Conservation (phyloP, 1,284 basidiomycete genomes). For the Ceratobasidium sp. region DNA sequence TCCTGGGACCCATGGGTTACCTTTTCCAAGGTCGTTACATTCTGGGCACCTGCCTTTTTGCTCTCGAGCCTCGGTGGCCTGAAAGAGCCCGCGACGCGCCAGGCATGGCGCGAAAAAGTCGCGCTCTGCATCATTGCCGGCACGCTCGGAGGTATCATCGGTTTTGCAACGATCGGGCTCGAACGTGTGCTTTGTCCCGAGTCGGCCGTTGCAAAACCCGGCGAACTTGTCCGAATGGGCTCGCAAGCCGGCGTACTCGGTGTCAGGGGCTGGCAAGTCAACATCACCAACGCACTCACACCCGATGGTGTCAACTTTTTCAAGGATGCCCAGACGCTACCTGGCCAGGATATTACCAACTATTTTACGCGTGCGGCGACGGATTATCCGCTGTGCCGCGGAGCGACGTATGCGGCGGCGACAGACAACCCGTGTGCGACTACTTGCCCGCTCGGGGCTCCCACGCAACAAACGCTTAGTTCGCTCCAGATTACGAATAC, state of each 20-base stretch:
- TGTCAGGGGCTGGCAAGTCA: constrained; percentile 79
- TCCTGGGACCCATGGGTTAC: constrained; percentile 80
- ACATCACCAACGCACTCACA: constrained; percentile 64
- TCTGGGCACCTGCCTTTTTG: constrained; percentile 86
- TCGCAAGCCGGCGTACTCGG: constrained; percentile 69
- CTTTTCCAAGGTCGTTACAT: constrained; percentile 81
- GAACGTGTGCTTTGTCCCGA: constrained; percentile 90
- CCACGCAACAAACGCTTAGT: constrained; percentile 64
- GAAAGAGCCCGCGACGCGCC: constrained; percentile 75
- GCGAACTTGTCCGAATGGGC: constrained; percentile 72
- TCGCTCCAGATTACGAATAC: constrained; percentile 70
- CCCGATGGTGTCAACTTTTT: constrained; percentile 64
- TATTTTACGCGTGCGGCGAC: constrained; percentile 74
- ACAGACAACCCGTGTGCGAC: constrained; percentile 74
- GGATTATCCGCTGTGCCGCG: constrained; percentile 69
- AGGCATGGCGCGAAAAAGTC: constrained; percentile 99
- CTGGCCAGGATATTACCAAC: constrained; percentile 88
- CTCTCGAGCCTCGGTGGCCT: constrained; percentile 80
- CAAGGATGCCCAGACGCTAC: constrained; percentile 62
- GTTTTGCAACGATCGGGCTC: constrained; percentile 94
- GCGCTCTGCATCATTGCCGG: constrained; percentile 87
- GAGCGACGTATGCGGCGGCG: constrained; percentile 70
- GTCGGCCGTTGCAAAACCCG: constrained; percentile 61
- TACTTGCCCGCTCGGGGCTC: constrained; percentile 67
- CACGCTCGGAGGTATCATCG: constrained; percentile 79